These are phyloP conservation scores for Onygenales sp. DNA, from an alignment of 2,329 filamentous ascomycete genomes.

Conservation along the genomic window DNA sequence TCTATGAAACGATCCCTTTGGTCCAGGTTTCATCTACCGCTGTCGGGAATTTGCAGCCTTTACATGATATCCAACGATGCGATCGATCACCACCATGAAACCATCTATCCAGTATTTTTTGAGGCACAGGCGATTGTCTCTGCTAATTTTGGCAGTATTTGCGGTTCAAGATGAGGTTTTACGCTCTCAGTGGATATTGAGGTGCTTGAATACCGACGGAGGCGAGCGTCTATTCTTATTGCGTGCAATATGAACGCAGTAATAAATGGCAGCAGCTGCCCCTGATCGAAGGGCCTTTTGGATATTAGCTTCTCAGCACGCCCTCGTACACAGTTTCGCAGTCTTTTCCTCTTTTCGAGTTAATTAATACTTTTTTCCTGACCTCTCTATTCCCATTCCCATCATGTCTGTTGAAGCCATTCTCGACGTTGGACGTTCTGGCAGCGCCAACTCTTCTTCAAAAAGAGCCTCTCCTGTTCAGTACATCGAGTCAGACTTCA, in stretches of 20 bases:
- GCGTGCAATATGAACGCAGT: too few relatives aligned
- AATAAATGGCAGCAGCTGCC: too few relatives aligned
- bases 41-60: background rate
- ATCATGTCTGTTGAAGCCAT: background rate
- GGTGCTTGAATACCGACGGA: too few relatives aligned
- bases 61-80: background rate
- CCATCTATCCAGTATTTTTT: background rate
- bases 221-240: too few relatives aligned
- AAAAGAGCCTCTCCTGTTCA: background rate
- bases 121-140: background rate
- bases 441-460: background rate
- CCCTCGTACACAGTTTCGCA: too few relatives aligned
- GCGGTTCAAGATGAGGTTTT: background rate
- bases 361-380: background rate
- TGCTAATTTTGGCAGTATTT: background rate
- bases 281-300: too few relatives aligned
- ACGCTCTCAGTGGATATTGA: background rate
- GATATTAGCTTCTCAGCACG: too few relatives aligned
- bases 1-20: background rate
- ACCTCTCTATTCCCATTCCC: background rate
- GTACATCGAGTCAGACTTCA: background rate
- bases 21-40: background rate
- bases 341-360: background rate
- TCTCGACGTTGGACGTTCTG: background rate
- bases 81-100: background rate